Evolutionary conservation across 2,329 filamentous ascomycete species (phyloP).

Genomic region (Chlorencoelia australis): DNA sequence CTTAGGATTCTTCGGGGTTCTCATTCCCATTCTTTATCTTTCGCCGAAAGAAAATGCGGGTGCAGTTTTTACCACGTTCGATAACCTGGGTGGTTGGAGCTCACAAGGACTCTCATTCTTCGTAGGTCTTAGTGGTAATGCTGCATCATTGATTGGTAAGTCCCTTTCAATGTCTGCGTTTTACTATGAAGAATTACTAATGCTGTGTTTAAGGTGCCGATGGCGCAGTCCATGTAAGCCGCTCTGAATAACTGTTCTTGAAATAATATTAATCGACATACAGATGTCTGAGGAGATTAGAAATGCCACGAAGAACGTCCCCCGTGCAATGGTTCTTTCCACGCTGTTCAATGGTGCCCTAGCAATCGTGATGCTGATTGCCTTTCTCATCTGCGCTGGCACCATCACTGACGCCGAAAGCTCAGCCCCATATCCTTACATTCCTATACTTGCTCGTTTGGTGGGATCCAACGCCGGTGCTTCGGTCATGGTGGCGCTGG

Average conservation of each 20-base stretch:
- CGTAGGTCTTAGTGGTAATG: neutral
- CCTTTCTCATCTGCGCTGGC: slow-evolving; percentile 26
- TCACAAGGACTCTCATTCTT: slow-evolving; percentile 6
- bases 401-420: slow-evolving; percentile 14
- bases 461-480: neutral
- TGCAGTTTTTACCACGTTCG: slow-evolving; percentile 5
- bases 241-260: neutral
- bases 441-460: neutral
- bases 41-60: slow-evolving; percentile 10
- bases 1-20: slow-evolving; percentile 6
- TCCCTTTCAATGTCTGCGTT: neutral
- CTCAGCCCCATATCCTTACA: slow-evolving; percentile 28
- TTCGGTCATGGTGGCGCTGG: neutral
- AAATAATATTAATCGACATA: neutral
- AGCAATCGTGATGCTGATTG: slow-evolving; percentile 30
- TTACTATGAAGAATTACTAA: neutral
- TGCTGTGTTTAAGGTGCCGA: slow-evolving; percentile 1
- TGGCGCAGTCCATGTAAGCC: slow-evolving; percentile 1
- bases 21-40: slow-evolving; percentile 5
- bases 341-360: slow-evolving; percentile 36
- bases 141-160: neutral
- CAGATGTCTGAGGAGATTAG: slow-evolving; percentile 34
- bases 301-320: slow-evolving; percentile 35
- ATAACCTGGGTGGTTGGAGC: slow-evolving; percentile 5
- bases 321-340: slow-evolving; percentile 36